Evolutionary conservation across 2,329 filamentous ascomycete species (phyloP), one percentile per base, ranked within the genome.

Genomic region (Mycosphaerella sp.): DNA sequence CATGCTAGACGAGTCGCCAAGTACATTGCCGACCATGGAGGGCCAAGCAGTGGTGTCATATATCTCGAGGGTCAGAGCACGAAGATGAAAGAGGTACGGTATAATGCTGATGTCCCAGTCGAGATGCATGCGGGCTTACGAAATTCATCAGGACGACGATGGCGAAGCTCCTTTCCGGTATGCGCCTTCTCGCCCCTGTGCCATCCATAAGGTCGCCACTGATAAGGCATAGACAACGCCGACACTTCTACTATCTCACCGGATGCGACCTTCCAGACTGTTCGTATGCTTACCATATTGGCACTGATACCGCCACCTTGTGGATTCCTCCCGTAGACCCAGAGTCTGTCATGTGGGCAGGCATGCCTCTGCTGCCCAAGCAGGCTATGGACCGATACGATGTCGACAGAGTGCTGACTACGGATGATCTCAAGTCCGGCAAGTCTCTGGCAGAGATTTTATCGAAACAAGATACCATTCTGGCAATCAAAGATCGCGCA

Each of bases 191-290:
- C 2, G 30, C 14, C 12, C 12, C n/a, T 7, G 16, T 80, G 88
- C 17, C 34, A 17, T 25, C 21, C 21, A 25, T 25, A 4, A 25
- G 4, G 2, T 12, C 2, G 12, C 17, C 4, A 48, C 27, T 48
- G 17, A 48, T 30, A n/a, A 40, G 16, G 21, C 18, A 4, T 17
- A 60, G 62, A 43, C 63, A 66, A 49, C 56, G 64, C 57, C 85
- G 93, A 51, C 87, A 83, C 69, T 98, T 98, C 74, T 96, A 86
- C 79, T 98, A 98, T 71, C 77, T 98, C 35, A 93, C 88, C 25
- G 93, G 93, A 62, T 95, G 84, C 65, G 79, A 84, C 55, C 76
- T 93, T 10, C 80, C 90, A 53, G 90, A 98, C 70, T 86, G 86
- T 63, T 84, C 84, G 68, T 80, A 89, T 56, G 79, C 86, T 52